Evolutionary conservation across 2,329 filamentous ascomycete genomes (phyloP), one percentile per base, ranked within the genome.

Genomic region (Chlorencoelia australis): DNA sequence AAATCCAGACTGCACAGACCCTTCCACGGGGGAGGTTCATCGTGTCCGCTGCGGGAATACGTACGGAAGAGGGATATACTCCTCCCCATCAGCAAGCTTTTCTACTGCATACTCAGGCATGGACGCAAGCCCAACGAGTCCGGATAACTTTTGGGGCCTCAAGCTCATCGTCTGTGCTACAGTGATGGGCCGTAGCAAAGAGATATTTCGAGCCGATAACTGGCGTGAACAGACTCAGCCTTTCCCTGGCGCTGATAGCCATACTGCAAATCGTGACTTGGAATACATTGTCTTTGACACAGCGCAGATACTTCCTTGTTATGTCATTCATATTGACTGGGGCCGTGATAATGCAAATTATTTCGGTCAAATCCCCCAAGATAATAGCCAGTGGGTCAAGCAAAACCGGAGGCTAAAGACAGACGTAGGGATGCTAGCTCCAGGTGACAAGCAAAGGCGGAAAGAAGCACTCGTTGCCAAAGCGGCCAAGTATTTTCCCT

Each of bases 401-500:
- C 50, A 37, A n/a, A 36, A 18, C 7, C 41, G 5, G 9, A 51
- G 3, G 30, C 45, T 2, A 49, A 42, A 7, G 21, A 39, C 51
- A 7, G 21, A 41, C 13, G 15, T 41, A 6, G 13, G 51, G 31
- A 27, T 52, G 27, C 32, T 45, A 25, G 21, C 21, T 11, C 21
- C 21, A 7, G 21, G 21, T 44, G 38, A 27, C 53, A 62, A 0
- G 64, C 57, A 0, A 64, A 66, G 16, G 37, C 47, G 7, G 52
- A 61, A 61, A 41, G 53, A 59, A 27, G 62, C 60, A 7, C 47
- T 55, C 31, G 55, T 62, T 30, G 61, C 63, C 0, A 54, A 59
- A 7, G 65, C 62, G 0, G 45, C 59, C 22, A 68, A 68, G 49
- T 67, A 58, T 49, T 67, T 67, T 33, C 63, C 64, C 0, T 67